Evolutionary conservation across 495 filamentous ascomycete species (phyloP).

Genomic region (Lasiosphaeria hispida): DNA sequence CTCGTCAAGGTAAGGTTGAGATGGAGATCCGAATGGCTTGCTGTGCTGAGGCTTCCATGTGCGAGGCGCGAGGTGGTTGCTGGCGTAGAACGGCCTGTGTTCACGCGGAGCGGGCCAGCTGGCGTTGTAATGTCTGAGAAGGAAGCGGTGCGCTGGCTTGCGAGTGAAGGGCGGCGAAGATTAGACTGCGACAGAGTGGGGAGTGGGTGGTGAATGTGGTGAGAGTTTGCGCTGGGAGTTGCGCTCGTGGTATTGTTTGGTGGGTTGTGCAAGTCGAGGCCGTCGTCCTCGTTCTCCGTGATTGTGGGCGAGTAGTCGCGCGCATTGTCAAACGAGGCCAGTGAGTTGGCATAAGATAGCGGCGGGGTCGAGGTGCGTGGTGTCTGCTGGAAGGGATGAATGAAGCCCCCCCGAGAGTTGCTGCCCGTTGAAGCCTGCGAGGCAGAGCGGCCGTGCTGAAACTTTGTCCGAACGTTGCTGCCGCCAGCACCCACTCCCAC

Average conservation of each 20-base stretch:
- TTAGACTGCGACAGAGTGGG: slow-evolving; percentile 23
- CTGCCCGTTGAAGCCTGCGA: slow-evolving; percentile 52
- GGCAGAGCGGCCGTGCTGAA: slow-evolving; percentile 50
- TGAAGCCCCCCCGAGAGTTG: slow-evolving; percentile 42
- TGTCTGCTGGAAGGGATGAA: slow-evolving; percentile 57
- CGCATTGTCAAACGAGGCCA: slow-evolving; percentile 46
- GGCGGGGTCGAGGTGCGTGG: slow-evolving; percentile 57
- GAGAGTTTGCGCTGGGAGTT: slow-evolving; percentile 3
- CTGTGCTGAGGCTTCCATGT: slow-evolving; percentile 32
- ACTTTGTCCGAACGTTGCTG: slow-evolving; percentile 24
- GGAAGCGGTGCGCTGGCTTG: slow-evolving; percentile 44
- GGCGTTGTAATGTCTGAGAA: slow-evolving; percentile 35
- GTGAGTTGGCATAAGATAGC: slow-evolving; percentile 51
- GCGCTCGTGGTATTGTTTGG: neutral
- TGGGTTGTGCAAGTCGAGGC: slow-evolving; percentile 29
- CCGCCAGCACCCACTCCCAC: slow-evolving; percentile 7
- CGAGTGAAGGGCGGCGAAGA: slow-evolving; percentile 35
- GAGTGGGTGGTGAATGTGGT: slow-evolving; percentile 8
- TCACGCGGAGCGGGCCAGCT: slow-evolving; percentile 42
- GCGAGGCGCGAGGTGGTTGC: slow-evolving; percentile 38
- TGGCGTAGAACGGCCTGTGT: slow-evolving; percentile 35
- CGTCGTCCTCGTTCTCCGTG: slow-evolving; percentile 50
- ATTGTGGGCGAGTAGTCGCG: slow-evolving; percentile 47
- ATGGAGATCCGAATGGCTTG: slow-evolving; percentile 41
- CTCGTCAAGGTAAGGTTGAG: slow-evolving; percentile 30